Evolutionary conservation across 345 rosid species (phyloP), one percentile per base, ranked within the genome.

Genomic region (Laguncularia racemosa): DNA sequence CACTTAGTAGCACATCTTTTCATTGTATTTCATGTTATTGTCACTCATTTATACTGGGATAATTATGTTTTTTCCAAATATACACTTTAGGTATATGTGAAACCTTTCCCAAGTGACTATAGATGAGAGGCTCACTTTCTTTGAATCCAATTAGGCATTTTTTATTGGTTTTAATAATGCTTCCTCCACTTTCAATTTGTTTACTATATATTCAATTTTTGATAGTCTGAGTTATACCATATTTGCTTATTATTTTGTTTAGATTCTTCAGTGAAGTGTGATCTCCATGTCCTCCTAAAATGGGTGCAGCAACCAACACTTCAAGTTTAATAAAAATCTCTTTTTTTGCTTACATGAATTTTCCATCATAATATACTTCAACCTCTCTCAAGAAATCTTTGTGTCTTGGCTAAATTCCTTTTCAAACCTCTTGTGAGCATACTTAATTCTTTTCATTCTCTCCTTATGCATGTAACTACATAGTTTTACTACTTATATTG

Each of bases 131-230:
- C 84, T 93, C 19, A 77, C 87, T 56, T 93, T 76, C 76, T 93
- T 93, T 67, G 80, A 89, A 78, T 76, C 97, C 26, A 93, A 89
- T 65, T 93, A 97, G 99, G 92, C 97, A 1, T 93, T 85, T 66
- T 93, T 93, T 67, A 71, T 95, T 65, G 99, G 99, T 74, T 93
- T 93, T 65, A 97, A 97, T 93, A 89, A 71, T 8, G 38, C 51
- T 20, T 45, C 65, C 62, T 61, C 62, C 14, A 21, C 40, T 59
- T 60, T 21, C 6, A 26, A 16, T 48, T 54, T 23, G 47, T 40
- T 66, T 55, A 61, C 19, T 55, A 49, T 21, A 17, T 57, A 52
- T 33, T 33, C 9, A 33, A 7, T 33, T 33, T 33, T 9, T 1
- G 4, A 33, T 33, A 4, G 11, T 9, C 40, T 6, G 4, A 7